Evolutionary conservation across 345 rosid species (phyloP), one percentile per base, ranked within the genome.

Genomic region (Trapa bicornis): DNA sequence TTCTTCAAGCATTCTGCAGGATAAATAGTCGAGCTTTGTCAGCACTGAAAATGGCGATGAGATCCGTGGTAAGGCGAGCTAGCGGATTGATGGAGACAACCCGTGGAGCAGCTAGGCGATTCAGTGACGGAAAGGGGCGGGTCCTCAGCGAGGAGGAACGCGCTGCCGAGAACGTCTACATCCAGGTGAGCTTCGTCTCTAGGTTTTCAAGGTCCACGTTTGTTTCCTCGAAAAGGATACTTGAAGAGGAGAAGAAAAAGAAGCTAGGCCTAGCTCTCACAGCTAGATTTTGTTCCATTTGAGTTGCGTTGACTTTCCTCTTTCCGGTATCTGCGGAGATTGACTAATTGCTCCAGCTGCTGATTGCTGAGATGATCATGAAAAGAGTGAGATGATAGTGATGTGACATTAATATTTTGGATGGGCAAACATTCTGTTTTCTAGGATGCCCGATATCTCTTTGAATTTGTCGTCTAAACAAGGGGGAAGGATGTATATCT

Each of bases 81-180:
- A 52, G 63, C 39, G 16, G 89, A 15, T 47, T 81, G 37, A 77
- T 84, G 80, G 72, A 70, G 56, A 73, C 88, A 71, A 62, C 77
- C 75, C 85, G 81, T 3, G 82, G 89, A 32, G 79, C 80, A 47
- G 70, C 77, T 75, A 88, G 92, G 33, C 78, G 69, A 79, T 82
- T 91, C 74, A 81, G 87, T 74, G 93, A 89, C 71, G 91, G 87
- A 61, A 81, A 68, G 76, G 96, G 96, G 41, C 85, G 87, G 38
- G n/a, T 91, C 65, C 81, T 91, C 47, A 82, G 92, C 72, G 96
- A 91, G 67, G 96, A 91, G 82, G 94, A 91, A 67, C 96, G 85
- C 61, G 96, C 94, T 37, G 82, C 80, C 6, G 97, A 91, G 81
- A 81, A 14, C 80, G 77, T 91, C 60, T 91, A 85, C 79, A 86